phyloP scores from a whole-genome alignment of 2,329 filamentous ascomycete species.

The Diaporthe vaccinii region DNA sequence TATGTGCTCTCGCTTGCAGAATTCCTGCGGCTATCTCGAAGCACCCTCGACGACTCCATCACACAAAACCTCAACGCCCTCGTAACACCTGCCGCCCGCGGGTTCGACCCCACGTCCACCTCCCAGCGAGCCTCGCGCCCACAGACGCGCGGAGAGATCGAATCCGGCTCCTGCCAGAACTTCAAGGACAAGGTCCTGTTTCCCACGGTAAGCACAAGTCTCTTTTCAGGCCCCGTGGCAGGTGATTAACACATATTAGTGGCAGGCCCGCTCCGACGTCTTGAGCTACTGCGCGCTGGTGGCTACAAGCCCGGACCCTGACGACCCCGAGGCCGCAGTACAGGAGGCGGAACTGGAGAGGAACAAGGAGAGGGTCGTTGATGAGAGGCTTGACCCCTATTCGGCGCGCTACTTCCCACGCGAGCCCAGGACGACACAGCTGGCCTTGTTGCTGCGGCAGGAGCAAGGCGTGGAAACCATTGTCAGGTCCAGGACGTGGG shows the following conservation, averaged over 20 bases:
- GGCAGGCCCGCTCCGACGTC: slow-evolving; percentile 86
- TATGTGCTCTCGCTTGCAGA: slow-evolving; percentile 65
- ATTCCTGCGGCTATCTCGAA: slow-evolving; percentile 88
- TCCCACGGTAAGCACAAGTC: slow-evolving; percentile 63
- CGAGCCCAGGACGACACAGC: slow-evolving; percentile 83
- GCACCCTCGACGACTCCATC: slow-evolving; percentile 92
- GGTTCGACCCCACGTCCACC: slow-evolving; percentile 87
- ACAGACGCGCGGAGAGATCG: slow-evolving; percentile 65
- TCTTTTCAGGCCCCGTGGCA: neutral
- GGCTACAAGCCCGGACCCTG: slow-evolving; percentile 86
- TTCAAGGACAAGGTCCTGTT: slow-evolving; percentile 88
- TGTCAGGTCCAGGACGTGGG: slow-evolving; percentile 86
- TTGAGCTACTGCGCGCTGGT: slow-evolving; percentile 91
- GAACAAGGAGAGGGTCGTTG: slow-evolving; percentile 80
- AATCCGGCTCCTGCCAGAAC: slow-evolving; percentile 71
- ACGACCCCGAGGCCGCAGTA: slow-evolving; percentile 82
- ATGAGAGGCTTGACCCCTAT: slow-evolving; percentile 94
- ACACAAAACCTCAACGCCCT: slow-evolving; percentile 93
- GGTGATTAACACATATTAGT: slow-evolving; percentile 52
- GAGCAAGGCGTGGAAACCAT: slow-evolving; percentile 84
- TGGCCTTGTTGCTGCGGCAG: slow-evolving; percentile 80
- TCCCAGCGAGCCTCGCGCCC: slow-evolving; percentile 70
- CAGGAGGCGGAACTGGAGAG: slow-evolving; percentile 78
- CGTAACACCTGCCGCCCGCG: slow-evolving; percentile 76
- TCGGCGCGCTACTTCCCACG: slow-evolving; percentile 83